A percentile compares a stretch with the other conserved stretches of the same genome.
These are phyloP conservation scores for Lactarius sp. DNA, from an alignment of 768 basidiomycete genomes.

Conservation along the genomic window DNA sequence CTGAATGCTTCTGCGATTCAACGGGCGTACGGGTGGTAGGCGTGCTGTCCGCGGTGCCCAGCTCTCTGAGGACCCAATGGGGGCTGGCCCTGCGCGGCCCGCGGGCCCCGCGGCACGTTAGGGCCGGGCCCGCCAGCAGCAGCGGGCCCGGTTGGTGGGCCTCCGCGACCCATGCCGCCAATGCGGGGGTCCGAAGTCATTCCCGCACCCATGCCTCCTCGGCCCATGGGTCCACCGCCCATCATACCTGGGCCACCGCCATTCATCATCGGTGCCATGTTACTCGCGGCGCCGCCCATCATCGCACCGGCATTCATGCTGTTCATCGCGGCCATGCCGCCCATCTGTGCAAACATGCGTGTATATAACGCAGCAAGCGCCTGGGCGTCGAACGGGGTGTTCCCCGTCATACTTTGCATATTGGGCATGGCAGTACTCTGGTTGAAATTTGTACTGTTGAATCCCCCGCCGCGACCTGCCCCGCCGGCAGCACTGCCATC, in stretches of 20 bases:
- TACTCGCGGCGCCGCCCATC: slow-evolving; percentile 34
- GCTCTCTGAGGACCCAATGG: slow-evolving; percentile 29
- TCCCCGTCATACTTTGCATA: slow-evolving; percentile 21
- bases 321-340: slow-evolving; percentile 49
- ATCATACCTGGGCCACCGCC: slow-evolving; percentile 31
- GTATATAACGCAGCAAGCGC: slow-evolving; percentile 90
- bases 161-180: slow-evolving; percentile 25
- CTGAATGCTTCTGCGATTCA: slow-evolving; percentile 21
- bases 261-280: slow-evolving; percentile 30
- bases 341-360: slow-evolving; percentile 76
- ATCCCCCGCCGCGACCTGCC: slow-evolving; percentile 21
- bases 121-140: slow-evolving; percentile 22
- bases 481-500: slow-evolving; percentile 17
- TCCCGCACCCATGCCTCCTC: slow-evolving; percentile 26
- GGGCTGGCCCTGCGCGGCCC: slow-evolving; percentile 27
- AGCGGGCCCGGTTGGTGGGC: slow-evolving; percentile 18
- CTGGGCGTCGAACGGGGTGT: slow-evolving; percentile 79
- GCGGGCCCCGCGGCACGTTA: slow-evolving; percentile 29
- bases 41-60: slow-evolving; percentile 32
- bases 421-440: slow-evolving; percentile 29
- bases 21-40: slow-evolving; percentile 35
- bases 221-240: slow-evolving; percentile 25
- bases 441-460: slow-evolving; percentile 42
- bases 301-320: slow-evolving; percentile 27
- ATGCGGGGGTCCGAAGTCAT: slow-evolving; percentile 25